Conservation (phyloP, 192 early-diverging fungal genomes). For the Fimicolochytrium jonesii region DNA sequence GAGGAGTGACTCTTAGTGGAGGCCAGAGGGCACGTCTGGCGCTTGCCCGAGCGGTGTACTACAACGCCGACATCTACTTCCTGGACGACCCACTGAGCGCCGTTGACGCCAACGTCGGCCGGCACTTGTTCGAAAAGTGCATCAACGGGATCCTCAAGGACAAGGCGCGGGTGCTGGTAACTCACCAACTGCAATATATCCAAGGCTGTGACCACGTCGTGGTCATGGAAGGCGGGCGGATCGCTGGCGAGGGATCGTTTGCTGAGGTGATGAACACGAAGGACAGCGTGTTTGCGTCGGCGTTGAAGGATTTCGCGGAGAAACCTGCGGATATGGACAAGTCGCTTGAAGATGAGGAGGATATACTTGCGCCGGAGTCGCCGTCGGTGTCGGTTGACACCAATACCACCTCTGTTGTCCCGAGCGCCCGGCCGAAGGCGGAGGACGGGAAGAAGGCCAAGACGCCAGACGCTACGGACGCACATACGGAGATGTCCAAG, state of each 20-base stretch:
- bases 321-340: constrained; percentile 20
- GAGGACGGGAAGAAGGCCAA: too few species aligned
- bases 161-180: constrained; percentile 39
- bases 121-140: constrained; percentile 42
- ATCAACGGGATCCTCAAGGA: constrained; percentile 31
- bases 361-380: background rate
- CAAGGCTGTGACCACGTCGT: constrained; percentile 29
- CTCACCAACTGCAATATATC: constrained; percentile 49
- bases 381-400: background rate
- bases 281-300: constrained; percentile 18
- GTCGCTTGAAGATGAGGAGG: constrained; percentile 16
- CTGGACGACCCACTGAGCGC: constrained; percentile 50
- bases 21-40: constrained; percentile 46
- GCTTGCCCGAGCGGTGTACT: constrained; percentile 44
- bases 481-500: constrained; percentile 10
- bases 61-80: constrained; percentile 39
- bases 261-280: constrained; percentile 9
- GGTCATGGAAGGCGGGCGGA: constrained; percentile 34
- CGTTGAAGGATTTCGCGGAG: constrained; percentile 27
- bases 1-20: constrained; percentile 40
- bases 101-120: constrained; percentile 44
- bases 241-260: constrained; percentile 26
- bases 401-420: too few species aligned
- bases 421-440: too few species aligned
- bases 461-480: too few species aligned